Conservation (phyloP, 805 yeast genomes). For the Phaffomyces antillensis region DNA sequence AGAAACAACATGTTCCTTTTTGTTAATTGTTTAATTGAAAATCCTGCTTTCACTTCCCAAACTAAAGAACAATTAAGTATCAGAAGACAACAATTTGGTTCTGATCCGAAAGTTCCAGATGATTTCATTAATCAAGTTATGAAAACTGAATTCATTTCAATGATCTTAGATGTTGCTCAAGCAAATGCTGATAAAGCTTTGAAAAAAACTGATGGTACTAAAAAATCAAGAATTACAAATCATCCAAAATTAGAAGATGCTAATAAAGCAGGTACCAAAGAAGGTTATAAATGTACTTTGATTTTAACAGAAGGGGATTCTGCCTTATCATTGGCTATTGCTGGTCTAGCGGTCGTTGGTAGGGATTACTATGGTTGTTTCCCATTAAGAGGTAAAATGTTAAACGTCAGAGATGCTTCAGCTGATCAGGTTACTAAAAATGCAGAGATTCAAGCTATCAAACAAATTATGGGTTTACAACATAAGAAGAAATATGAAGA, state of each 20-base stretch:
- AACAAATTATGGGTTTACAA: slow-evolving; percentile 91
- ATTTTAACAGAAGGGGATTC: slow-evolving; percentile 97
- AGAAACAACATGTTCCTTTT: slow-evolving; percentile 86
- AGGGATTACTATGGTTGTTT: slow-evolving; percentile 92
- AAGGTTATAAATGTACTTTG: slow-evolving; percentile 86
- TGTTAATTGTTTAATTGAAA: slow-evolving; percentile 86
- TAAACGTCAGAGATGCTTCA: slow-evolving; percentile 94
- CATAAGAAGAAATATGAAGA: slow-evolving; percentile 81
- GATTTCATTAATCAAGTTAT: slow-evolving; percentile 65
- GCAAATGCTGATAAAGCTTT: slow-evolving; percentile 83
- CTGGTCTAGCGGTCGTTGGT: slow-evolving; percentile 92
- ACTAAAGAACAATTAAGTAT: slow-evolving; percentile 95
- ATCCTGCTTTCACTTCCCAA: slow-evolving; percentile 96
- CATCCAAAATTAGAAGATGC: slow-evolving; percentile 92
- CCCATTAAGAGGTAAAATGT: slow-evolving; percentile 90
- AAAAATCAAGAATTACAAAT: slow-evolving; percentile 79
- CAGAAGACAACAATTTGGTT: slow-evolving; percentile 82
- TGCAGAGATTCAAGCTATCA: slow-evolving; percentile 90
- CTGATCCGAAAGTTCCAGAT: slow-evolving; percentile 71
- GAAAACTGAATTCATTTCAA: slow-evolving; percentile 64
- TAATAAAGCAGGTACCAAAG: slow-evolving; percentile 89
- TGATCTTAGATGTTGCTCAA: slow-evolving; percentile 74
- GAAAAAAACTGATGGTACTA: slow-evolving; percentile 82
- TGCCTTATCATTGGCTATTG: slow-evolving; percentile 84
- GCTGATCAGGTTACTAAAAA: slow-evolving; percentile 93